Evolutionary conservation across 2,329 filamentous ascomycete genomes (phyloP).

Genomic region (Curvularia spicifera): DNA sequence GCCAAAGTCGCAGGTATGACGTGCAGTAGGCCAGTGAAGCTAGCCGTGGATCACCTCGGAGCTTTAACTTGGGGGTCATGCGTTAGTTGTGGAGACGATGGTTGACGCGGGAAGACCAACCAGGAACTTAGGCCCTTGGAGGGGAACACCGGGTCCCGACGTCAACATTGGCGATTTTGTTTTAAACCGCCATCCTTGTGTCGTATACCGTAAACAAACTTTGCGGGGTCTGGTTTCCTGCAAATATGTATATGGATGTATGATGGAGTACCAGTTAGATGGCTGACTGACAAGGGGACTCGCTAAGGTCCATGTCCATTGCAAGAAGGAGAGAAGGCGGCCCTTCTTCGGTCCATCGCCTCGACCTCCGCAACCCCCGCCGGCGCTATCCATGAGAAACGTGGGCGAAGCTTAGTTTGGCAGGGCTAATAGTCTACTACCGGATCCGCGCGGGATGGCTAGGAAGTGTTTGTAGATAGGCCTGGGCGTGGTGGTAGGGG

Average conservation of each 20-base stretch:
- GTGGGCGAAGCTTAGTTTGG: constrained; percentile 2
- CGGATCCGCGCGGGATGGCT: constrained; percentile 8
- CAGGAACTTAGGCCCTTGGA: background rate
- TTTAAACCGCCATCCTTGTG: background rate
- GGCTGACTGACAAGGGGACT: background rate
- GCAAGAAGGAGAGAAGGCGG: constrained; percentile 1
- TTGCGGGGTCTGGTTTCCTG: background rate
- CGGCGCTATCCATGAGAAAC: constrained; percentile 3
- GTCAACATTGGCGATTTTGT: background rate
- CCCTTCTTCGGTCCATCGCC: constrained; percentile 1
- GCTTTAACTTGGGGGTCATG: constrained; percentile 12
- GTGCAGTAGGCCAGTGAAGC: constrained; percentile 19
- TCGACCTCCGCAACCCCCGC: constrained; percentile 10
- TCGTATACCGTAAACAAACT: background rate
- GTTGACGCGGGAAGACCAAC: background rate
- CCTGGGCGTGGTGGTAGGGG: background rate
- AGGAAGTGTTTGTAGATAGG: background rate
- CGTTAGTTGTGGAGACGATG: constrained; percentile 7
- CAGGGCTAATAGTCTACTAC: background rate
- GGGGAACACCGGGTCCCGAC: constrained; percentile 2
- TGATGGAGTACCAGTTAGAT: background rate
- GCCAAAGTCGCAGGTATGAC: constrained; percentile 19
- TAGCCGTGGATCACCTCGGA: constrained; percentile 16
- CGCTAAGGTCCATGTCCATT: background rate
- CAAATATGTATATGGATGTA: background rate